phyloP scores from a whole-genome alignment of 805 yeast genomes.

The Yamadazyma kitorensis region DNA sequence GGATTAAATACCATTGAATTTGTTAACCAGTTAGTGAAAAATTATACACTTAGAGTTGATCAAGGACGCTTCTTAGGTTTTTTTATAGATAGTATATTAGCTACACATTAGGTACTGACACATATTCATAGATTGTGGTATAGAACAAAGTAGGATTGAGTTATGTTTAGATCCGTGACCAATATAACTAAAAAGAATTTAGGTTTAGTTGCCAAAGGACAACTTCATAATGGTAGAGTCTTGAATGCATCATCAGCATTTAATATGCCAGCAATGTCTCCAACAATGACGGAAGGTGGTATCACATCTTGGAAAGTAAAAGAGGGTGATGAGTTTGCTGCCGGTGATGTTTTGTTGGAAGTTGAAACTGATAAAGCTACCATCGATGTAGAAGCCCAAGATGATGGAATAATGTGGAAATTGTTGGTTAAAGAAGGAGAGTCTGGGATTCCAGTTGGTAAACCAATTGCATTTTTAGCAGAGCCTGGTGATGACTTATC shows the following conservation, averaged over 20 bases:
- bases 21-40: too few relatives aligned
- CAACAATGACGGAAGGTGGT: slow-evolving; percentile 97
- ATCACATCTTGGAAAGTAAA: slow-evolving; percentile 85
- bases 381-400: slow-evolving; percentile 84
- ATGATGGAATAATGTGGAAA: slow-evolving; percentile 87
- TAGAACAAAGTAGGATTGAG: too few relatives aligned
- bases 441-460: slow-evolving; percentile 79
- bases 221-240: slow-evolving; percentile 2
- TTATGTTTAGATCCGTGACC: too few relatives aligned
- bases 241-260: slow-evolving; percentile 46
- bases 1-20: too few relatives aligned
- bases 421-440: slow-evolving; percentile 71
- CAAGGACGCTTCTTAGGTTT: too few relatives aligned
- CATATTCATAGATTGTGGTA: too few relatives aligned
- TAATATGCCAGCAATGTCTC: slow-evolving; percentile 98
- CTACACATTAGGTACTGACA: too few relatives aligned
- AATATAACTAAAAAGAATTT: too few relatives aligned
- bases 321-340: slow-evolving; percentile 59
- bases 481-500: slow-evolving; percentile 83
- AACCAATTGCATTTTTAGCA: slow-evolving; percentile 83
- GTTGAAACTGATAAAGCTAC: slow-evolving; percentile 87
- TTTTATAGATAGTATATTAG: too few relatives aligned
- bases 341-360: slow-evolving; percentile 82
- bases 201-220: too few relatives aligned
- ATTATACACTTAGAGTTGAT: too few relatives aligned